Base-by-base conservation (phyloP, 495 filamentous ascomycete genomes). In the Podospora appendiculata region DNA sequence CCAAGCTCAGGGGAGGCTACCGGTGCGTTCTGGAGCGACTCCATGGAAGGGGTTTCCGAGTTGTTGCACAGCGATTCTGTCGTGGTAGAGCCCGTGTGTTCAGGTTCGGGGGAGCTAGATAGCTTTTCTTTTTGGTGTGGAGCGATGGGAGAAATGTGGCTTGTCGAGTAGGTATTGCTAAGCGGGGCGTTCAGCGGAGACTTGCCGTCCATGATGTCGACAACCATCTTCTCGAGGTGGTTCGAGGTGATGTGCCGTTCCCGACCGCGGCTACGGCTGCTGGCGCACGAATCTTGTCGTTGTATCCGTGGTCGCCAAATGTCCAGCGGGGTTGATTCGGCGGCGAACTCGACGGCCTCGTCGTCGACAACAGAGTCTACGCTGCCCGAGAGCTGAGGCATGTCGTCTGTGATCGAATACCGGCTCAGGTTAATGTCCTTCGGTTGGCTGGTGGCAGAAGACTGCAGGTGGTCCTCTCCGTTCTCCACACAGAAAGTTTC, bases 401-500 rank as follows among this genome's bases (percentile, higher is more conserved):
- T 60, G 46, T 90, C 88, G 47, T 63, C 66, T 18, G 42, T 16
- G 18, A 25, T 33, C 1, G 39, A 32, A n/a, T 12, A 42, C 1
- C 53, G 55, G 18, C 59, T 59, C 19, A 63, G 63, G 42, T 70
- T 65, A 63, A 80, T 77, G 39, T 76, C 68, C 54, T 70, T 72
- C 25, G 74, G 75, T 45, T 73, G 64, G 50, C 73, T 71, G 45
- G 64, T 67, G 36, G 69, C 63, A n/a, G 65, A 70, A 32, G 60
- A 53, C 19, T 54, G 19, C 44, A 67, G 48, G 43, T 77, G 10
- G 45, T 52, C 50, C 58, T 73, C 65, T 54, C 66, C 60, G 59
- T 51, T 70, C 54, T 90, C 88, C 69, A 91, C 94, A 71, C 93
- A 97, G 58, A 99, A 93, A 8, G 90, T 95, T 65, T 97, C 94